Evolutionary conservation across 441 rosid species (phyloP).

Genomic region (Daphne laureola): DNA sequence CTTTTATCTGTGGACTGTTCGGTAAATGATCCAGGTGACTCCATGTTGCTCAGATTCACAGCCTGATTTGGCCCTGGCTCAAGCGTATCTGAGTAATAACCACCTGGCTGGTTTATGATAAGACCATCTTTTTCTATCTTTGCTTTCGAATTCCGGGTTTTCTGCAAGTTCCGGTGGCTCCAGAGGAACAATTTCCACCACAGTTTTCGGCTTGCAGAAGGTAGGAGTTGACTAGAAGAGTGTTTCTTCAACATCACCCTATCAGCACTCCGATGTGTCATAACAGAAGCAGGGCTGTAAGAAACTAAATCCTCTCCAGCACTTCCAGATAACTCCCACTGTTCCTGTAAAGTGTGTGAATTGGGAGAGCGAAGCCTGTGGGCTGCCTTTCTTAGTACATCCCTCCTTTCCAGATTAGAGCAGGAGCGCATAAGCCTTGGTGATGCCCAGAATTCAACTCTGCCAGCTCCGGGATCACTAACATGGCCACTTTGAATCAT

Average conservation of each 20-base stretch:
- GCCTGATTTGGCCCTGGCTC: conserved; percentile 45
- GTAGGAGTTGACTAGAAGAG: conserved; percentile 87
- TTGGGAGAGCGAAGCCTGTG: conserved; percentile 30
- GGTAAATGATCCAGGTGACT: conserved; percentile 38
- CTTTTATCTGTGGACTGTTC: conserved; percentile 34
- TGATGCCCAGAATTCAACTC: conserved; percentile 49
- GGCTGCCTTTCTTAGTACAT: conserved; percentile 27
- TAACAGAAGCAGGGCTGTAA: conserved; percentile 47
- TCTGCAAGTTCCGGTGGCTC: conserved; percentile 87
- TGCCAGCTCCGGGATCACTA: conserved; percentile 79
- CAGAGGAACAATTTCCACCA: conserved; percentile 94
- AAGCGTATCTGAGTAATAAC: conserved; percentile 76
- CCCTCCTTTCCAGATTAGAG: conserved; percentile 56
- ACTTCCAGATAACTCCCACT: conserved; percentile 21
- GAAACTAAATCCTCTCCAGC: conserved; percentile 18
- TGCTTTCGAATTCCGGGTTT: conserved; percentile 31
- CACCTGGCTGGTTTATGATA: conserved; percentile 55
- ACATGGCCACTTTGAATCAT: conserved; percentile 50
- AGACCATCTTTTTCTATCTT: conserved; percentile 15
- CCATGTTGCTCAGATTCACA: conserved; percentile 26
- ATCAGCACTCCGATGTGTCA: conserved; percentile 65
- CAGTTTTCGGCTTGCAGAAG: conserved; percentile 68
- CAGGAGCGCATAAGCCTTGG: conserved; percentile 80
- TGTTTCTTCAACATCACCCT: conserved; percentile 88
- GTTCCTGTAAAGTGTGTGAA: conserved; percentile 30